These are phyloP conservation scores for Gynandropsis gynandra DNA, from an alignment of 345 rosid species.

Conservation along the genomic window DNA sequence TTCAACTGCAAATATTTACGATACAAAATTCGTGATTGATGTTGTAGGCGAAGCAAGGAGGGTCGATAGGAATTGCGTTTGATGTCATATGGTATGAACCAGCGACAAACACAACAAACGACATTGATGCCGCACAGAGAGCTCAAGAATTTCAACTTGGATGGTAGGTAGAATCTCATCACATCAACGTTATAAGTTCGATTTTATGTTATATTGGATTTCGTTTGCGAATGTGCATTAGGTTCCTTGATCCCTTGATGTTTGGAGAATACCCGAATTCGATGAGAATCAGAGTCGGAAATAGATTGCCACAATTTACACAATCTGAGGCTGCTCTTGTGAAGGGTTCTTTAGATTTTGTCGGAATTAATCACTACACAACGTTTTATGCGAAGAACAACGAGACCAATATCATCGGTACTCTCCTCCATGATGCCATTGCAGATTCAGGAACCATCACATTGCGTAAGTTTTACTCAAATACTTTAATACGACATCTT, in stretches of 20 bases:
- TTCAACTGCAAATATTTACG: too few species aligned
- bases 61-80: constrained; percentile 62
- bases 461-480: constrained; percentile 66
- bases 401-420: constrained; percentile 26
- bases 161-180: constrained; percentile 40
- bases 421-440: constrained; percentile 52
- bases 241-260: constrained; percentile 87
- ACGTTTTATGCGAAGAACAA: constrained; percentile 57
- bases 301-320: constrained; percentile 64
- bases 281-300: constrained; percentile 70
- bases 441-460: constrained; percentile 80
- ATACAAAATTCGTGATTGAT: too few species aligned
- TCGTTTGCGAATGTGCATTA: constrained; percentile 14
- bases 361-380: constrained; percentile 94
- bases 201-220: not conserved
- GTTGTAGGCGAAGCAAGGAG: constrained; percentile 64
- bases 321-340: constrained; percentile 44
- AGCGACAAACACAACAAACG: constrained; percentile 41
- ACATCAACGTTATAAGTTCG: not conserved
- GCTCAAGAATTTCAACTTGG: constrained; percentile 99
- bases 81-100: constrained; percentile 88
- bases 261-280: constrained; percentile 87
- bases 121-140: constrained; percentile 75
- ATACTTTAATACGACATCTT: too few species aligned
- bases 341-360: constrained; percentile 83